Evolutionary conservation across 169 alveolate species (phyloP).

Genomic region (Eimeria mitis): DNA sequence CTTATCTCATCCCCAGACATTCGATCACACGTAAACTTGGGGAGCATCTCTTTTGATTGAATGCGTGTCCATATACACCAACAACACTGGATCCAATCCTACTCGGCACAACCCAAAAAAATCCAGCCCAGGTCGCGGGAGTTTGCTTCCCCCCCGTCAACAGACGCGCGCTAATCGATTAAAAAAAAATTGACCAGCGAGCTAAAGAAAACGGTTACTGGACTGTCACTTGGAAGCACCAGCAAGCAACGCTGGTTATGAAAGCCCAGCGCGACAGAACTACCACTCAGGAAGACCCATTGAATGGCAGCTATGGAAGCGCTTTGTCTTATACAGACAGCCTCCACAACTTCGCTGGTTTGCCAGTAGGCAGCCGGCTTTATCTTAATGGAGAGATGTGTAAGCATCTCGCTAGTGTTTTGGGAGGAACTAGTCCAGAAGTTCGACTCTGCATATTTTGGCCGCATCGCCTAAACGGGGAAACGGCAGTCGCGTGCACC

Average conservation of each 20-base stretch:
- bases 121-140: neutral
- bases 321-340: neutral
- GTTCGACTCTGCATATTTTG: slow-evolving; percentile 76
- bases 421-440: slow-evolving; percentile 14
- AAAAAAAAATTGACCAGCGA: neutral
- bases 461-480: slow-evolving; percentile 82
- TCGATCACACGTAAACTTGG: neutral
- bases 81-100: neutral
- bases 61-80: too few species aligned
- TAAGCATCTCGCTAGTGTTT: neutral
- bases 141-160: neutral
- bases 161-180: neutral
- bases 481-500: slow-evolving; percentile 67
- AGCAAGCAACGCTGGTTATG: neutral
- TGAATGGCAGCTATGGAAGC: neutral
- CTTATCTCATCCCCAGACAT: neutral
- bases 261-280: neutral
- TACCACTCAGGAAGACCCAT: neutral
- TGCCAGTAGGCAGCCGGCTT: too few species aligned
- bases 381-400: neutral
- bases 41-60: neutral
- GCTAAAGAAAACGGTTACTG: neutral
- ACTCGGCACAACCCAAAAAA: neutral
- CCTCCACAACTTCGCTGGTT: neutral
- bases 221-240: neutral